These are phyloP conservation scores for Hypomontagnella submonticulosa DNA, from an alignment of 495 filamentous ascomycete genomes.

Conservation along the genomic window DNA sequence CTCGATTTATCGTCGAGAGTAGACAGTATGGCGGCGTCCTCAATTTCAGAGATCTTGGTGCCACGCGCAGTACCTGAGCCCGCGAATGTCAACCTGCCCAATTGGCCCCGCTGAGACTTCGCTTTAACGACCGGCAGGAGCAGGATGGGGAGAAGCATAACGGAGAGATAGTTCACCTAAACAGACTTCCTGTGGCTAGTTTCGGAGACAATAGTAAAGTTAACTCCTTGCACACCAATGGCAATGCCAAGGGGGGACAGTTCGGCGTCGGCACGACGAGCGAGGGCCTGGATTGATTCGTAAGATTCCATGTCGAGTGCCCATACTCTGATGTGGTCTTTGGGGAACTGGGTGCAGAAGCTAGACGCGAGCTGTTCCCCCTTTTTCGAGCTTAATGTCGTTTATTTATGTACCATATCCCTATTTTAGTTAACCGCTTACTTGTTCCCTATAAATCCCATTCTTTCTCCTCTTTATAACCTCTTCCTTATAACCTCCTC, in stretches of 20 bases:
- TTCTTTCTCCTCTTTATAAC: no score
- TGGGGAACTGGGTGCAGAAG: constrained; percentile 50
- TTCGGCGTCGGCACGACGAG: constrained; percentile 52
- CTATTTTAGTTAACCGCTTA: no score
- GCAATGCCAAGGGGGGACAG: constrained; percentile 20
- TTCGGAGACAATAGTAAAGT: no score
- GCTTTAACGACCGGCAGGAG: no score
- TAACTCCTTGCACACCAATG: no score
- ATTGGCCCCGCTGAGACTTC: constrained; percentile 39
- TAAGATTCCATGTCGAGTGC: constrained; percentile 58
- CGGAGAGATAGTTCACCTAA: no score
- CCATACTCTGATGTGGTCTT: constrained; percentile 58
- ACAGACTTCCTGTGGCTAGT: no score
- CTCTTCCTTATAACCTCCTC: no score
- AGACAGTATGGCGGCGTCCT: background rate
- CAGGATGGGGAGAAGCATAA: no score
- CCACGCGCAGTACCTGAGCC: constrained; percentile 45
- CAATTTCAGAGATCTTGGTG: background rate
- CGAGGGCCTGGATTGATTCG: constrained; percentile 53
- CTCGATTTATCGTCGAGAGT: constrained; percentile 2
- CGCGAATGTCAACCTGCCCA: constrained; percentile 26
- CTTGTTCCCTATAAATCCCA: no score
- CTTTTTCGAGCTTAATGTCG: constrained; percentile 35
- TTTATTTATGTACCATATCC: no score
- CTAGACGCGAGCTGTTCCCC: constrained; percentile 53